Evolutionary conservation across 2,329 filamentous ascomycete species (phyloP).

Genomic region (Ophiocordyceps sinensis): DNA sequence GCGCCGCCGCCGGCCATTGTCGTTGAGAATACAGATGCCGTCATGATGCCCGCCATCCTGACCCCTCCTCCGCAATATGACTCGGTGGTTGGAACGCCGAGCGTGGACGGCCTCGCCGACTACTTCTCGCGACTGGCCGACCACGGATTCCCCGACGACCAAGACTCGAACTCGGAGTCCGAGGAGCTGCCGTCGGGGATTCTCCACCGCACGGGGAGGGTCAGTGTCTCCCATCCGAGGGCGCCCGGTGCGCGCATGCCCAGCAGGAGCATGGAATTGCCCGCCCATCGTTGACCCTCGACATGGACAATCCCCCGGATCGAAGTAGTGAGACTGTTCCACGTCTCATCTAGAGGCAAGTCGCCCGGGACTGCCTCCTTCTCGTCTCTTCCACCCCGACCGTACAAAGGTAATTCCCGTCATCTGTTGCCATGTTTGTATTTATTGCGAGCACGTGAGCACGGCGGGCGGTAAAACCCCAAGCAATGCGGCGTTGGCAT

Average conservation of each 20-base stretch:
- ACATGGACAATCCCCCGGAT: neutral
- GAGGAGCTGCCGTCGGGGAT: constrained; percentile 31
- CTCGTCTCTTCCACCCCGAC: no score
- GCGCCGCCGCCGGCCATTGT: constrained; percentile 19
- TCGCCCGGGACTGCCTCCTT: neutral
- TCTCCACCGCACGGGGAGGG: constrained; percentile 35
- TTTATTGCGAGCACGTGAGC: neutral
- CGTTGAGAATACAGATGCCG: constrained; percentile 6
- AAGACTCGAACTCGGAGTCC: constrained; percentile 25
- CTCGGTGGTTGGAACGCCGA: constrained; percentile 53
- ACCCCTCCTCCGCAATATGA: constrained; percentile 83
- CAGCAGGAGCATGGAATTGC: constrained; percentile 43
- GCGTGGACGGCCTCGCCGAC: constrained; percentile 61
- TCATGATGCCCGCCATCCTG: constrained; percentile 25
- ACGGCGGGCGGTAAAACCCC: no score
- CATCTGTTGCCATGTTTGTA: neutral
- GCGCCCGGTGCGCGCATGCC: constrained; percentile 39
- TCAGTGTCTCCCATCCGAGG: constrained; percentile 42
- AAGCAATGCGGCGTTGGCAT: constrained; percentile 1
- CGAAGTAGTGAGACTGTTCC: neutral
- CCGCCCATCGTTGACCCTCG: constrained; percentile 15
- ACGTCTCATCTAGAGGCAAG: neutral
- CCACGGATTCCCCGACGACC: constrained; percentile 37
- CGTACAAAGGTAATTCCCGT: no score
- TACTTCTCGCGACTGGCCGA: constrained; percentile 74